Base-by-base conservation (phyloP, 352 stramenopile genomes). In the Aphanomyces astaci region DNA sequence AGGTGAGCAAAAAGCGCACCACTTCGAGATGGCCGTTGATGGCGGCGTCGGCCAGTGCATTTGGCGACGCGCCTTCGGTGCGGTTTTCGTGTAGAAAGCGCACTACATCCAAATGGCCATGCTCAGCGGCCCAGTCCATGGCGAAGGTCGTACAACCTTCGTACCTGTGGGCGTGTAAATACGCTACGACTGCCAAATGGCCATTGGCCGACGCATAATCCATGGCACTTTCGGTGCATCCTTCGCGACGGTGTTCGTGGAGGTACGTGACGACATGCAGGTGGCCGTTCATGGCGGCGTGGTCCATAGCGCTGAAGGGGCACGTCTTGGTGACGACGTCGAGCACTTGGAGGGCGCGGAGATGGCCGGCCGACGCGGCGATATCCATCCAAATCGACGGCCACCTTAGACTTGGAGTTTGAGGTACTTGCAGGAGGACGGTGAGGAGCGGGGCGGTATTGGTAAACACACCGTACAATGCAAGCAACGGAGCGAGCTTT, bases 211-310 rank as follows among this genome's bases (percentile, higher is more conserved):
- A 52, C 2, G 70, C 53, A 33, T 64, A 39, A 32, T 72, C 55
- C 53, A 74, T 72, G 4, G 70, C 70, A 10, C 53, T 54, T 19
- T 40, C 49, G 4, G 51, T 68, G 36, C 69, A 73, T 25, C 69
- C 69, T 25, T 73, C 69, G 0, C 2, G 27, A 4, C 69, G 63
- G 28, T 73, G 27, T 39, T 60, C 24, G 22, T 73, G 63, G n/a
- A 73, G 54, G 32, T 48, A 74, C 27, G 52, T 24, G 11, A 74
- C 10, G 13, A 72, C 54, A 24, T 40, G 51, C 1, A 74, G 52
- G 51, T 72, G 70, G 32, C 64, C 70, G 17, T 64, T 32, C 13
- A 40, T 65, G 32, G 70, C 64, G 3, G 70, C 70, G 19, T 40
- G 54, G 56, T 74, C 70, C 64, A 74, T 72, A n/a, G 70, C 70